phyloP scores from a whole-genome alignment of 2,329 filamentous ascomycete genomes.

The Basipetospora sp. region DNA sequence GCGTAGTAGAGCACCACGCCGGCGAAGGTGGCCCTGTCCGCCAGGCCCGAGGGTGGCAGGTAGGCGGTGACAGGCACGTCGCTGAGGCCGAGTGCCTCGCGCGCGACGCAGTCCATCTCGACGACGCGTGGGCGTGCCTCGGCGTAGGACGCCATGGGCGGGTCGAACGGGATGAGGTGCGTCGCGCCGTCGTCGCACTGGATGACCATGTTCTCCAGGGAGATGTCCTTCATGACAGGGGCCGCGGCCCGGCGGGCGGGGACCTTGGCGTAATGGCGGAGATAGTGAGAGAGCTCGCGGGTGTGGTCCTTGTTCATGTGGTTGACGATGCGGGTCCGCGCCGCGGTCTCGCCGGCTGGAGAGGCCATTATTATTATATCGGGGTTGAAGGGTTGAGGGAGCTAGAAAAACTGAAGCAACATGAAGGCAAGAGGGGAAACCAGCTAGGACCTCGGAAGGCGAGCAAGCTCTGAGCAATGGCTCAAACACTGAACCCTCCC shows the following conservation, averaged over 20 bases:
- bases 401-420: no score
- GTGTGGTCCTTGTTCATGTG: constrained; percentile 84
- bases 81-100: constrained; percentile 45
- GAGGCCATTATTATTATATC: not conserved
- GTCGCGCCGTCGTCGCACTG: constrained; percentile 32
- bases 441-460: no score
- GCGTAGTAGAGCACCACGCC: constrained; percentile 31
- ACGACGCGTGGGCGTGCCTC: constrained; percentile 59
- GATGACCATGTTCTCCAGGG: constrained; percentile 48
- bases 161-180: constrained; percentile 48
- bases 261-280: constrained; percentile 54
- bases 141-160: constrained; percentile 51
- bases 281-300: constrained; percentile 59
- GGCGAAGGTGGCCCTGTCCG: constrained; percentile 14
- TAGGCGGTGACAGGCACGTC: constrained; percentile 28
- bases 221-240: constrained; percentile 51
- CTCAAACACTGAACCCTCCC: no score
- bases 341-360: constrained; percentile 12
- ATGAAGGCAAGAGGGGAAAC: no score
- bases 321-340: constrained; percentile 34
- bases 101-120: constrained; percentile 47
- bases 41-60: constrained; percentile 18
- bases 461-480: no score
- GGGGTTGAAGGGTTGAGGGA: no score
- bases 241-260: constrained; percentile 38